Evolutionary conservation across 1,284 basidiomycete genomes (phyloP).

Genomic region (Tremellales sp.): DNA sequence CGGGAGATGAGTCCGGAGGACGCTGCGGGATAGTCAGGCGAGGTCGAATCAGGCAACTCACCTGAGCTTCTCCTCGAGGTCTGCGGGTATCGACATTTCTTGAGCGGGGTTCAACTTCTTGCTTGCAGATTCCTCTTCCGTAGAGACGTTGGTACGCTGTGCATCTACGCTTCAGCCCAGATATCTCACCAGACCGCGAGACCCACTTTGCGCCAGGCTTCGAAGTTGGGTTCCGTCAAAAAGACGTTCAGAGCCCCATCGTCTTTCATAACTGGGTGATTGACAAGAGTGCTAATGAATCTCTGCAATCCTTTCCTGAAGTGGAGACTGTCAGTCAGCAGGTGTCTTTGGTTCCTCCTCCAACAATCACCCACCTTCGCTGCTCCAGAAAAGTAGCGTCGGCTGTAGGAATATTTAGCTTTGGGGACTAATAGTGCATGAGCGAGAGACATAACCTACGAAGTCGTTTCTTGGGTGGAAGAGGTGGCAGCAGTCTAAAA

Average conservation of each 20-base stretch:
- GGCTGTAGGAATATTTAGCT: constrained; percentile 51
- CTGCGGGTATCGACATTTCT: constrained; percentile 86
- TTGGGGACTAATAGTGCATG: not conserved
- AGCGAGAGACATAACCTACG: constrained; percentile 54
- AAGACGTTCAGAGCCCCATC: constrained; percentile 79
- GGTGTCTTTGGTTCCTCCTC: too few relatives aligned
- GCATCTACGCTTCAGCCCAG: not conserved
- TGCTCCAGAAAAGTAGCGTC: constrained; percentile 86
- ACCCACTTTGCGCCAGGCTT: constrained; percentile 72
- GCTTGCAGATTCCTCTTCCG: constrained; percentile 80
- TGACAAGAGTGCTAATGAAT: constrained; percentile 74
- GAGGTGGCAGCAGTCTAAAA: constrained; percentile 79
- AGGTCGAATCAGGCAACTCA: constrained; percentile 47
- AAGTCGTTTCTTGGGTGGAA: constrained; percentile 86
- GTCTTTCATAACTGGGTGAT: constrained; percentile 82
- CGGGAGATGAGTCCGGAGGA: constrained; percentile 65
- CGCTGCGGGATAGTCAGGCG: constrained; percentile 48
- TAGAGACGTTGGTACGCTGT: constrained; percentile 51
- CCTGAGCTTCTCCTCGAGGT: constrained; percentile 82
- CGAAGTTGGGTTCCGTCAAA: constrained; percentile 73
- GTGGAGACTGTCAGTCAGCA: constrained; percentile 5
- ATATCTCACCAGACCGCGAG: constrained; percentile 48
- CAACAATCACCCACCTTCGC: constrained; percentile 56
- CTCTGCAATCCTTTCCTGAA: constrained; percentile 72
- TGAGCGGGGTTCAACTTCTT: constrained; percentile 76